phyloP scores from a whole-genome alignment of 208 protist species.

The Phytomonas francai region DNA sequence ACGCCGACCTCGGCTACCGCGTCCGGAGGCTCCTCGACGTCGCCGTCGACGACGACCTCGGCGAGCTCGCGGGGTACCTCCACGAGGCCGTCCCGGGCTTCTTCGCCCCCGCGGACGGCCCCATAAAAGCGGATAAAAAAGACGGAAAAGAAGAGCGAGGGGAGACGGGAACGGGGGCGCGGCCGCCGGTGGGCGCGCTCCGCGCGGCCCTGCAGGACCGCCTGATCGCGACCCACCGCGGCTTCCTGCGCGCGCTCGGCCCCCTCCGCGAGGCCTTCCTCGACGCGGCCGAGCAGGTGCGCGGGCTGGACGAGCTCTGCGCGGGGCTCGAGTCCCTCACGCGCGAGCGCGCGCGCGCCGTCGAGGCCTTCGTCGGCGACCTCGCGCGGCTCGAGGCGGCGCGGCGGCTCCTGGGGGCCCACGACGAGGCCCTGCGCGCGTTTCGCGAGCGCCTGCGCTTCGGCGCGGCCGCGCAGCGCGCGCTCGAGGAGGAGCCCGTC shows the following conservation, averaged over 20 bases:
- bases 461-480: slow-evolving; percentile 40
- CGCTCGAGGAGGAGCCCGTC: slow-evolving; percentile 53
- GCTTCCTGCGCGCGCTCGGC: slow-evolving; percentile 50
- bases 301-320: slow-evolving; percentile 40
- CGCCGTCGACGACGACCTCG: slow-evolving; percentile 44
- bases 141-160: too few relatives aligned
- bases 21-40: slow-evolving; percentile 36
- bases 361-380: slow-evolving; percentile 18
- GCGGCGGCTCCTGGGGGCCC: slow-evolving; percentile 40
- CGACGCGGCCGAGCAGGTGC: slow-evolving; percentile 32
- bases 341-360: slow-evolving; percentile 4
- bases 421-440: slow-evolving; percentile 41
- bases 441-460: slow-evolving; percentile 70
- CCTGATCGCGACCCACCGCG: slow-evolving; percentile 43
- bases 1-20: background rate
- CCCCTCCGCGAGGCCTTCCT: slow-evolving; percentile 49
- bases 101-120: slow-evolving; percentile 17
- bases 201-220: slow-evolving; percentile 48
- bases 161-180: background rate
- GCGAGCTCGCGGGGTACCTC: slow-evolving; percentile 54
- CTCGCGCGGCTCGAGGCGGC: slow-evolving; percentile 18
- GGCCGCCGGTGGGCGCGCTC: slow-evolving; percentile 17
- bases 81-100: slow-evolving; percentile 40
- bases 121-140: background rate
- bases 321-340: slow-evolving; percentile 14